Evolutionary conservation across 495 filamentous ascomycete species (phyloP), one percentile per base, ranked within the genome.

Genomic region (Penicillium canescens): DNA sequence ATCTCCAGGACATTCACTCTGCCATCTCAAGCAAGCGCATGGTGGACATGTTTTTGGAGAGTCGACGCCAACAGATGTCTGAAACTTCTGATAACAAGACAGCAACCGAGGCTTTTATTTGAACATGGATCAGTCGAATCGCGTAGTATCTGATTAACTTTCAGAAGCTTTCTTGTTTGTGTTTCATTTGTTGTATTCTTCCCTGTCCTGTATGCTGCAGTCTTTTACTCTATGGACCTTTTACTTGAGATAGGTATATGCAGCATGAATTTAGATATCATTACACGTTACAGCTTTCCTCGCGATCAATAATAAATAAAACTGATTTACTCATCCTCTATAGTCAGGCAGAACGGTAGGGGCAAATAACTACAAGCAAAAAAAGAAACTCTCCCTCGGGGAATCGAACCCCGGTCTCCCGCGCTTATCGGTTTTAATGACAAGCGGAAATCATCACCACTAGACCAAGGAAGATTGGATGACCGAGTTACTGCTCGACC

Each of bases 11-110:
- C 13, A 28, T 54, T 24, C 61, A 61, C 33, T 59, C 67, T 1
- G 61, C 68, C 0, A 67, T 81, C 13, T 79, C 79, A 23, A 81
- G 78, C 60, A 78, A 81, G 58, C 73, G 65, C 50, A 84, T 86
- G 79, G 82, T 86, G 20, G 81, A 86, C 46, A 53, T 79, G 52
- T 86, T 85, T 58, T 62, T 87, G 60, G 77, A 75, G 41, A 82
- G 77, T 52, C 73, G 81, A 24, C 75, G 80, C 1, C 76, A 54
- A 42, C 75, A 73, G 34, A 75, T 74, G 50, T 72, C 61, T 11
- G 64, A 59, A 2, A 23, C 51, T 21, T 54, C 60, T 6, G 61
- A 67, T 13, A 50, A 55, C 13, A 61, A 52, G 24, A 24, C 46
- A 2, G 41, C 61, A 26, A 58, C 57, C 13, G 56, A 50, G 14